These are phyloP conservation scores for Calocybe gangraenosa DNA, from an alignment of 768 basidiomycete genomes.

Conservation along the genomic window DNA sequence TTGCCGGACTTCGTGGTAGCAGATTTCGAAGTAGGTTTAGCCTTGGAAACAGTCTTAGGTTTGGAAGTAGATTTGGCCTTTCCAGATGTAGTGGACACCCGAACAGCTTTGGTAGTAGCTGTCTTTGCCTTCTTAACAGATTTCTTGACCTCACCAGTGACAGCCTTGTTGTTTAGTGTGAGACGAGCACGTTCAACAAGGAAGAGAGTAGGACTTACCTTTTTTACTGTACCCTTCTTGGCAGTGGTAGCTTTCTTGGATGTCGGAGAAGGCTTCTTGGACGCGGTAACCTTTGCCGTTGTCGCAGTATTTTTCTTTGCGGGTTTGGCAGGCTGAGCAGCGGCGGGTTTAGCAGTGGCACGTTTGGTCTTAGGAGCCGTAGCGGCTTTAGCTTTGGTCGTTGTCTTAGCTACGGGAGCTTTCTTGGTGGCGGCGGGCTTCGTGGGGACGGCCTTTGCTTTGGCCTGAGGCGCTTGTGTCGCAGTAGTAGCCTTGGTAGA, in stretches of 20 bases:
- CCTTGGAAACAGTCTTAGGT: constrained; percentile 23
- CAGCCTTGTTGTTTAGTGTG: constrained; percentile 21
- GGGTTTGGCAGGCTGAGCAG: constrained; percentile 12
- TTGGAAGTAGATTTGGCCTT: constrained; percentile 25
- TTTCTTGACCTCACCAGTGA: constrained; percentile 37
- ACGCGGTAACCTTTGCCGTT: constrained; percentile 20
- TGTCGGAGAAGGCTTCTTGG: constrained; percentile 21
- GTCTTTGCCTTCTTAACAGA: constrained; percentile 26
- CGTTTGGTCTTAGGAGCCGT: constrained; percentile 24
- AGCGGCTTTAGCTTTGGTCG: constrained; percentile 25
- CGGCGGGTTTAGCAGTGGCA: constrained; percentile 14
- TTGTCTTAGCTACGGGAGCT: constrained; percentile 9
- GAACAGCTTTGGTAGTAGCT: constrained; percentile 18
- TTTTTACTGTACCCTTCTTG: constrained; percentile 54
- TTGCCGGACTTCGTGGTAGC: constrained; percentile 18
- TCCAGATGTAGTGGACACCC: constrained; percentile 28
- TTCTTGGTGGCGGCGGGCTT: constrained; percentile 20
- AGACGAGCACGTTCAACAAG: not conserved
- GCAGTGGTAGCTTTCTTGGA: constrained; percentile 28
- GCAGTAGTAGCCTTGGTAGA: constrained; percentile 16
- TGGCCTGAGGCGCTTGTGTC: constrained; percentile 27
- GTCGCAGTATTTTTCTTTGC: constrained; percentile 19
- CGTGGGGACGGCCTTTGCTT: constrained; percentile 18
- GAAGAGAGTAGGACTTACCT: constrained; percentile 32
- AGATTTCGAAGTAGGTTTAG: constrained; percentile 20